Conservation (phyloP, 2,329 filamentous ascomycete species). For the Chaetomium sp. region DNA sequence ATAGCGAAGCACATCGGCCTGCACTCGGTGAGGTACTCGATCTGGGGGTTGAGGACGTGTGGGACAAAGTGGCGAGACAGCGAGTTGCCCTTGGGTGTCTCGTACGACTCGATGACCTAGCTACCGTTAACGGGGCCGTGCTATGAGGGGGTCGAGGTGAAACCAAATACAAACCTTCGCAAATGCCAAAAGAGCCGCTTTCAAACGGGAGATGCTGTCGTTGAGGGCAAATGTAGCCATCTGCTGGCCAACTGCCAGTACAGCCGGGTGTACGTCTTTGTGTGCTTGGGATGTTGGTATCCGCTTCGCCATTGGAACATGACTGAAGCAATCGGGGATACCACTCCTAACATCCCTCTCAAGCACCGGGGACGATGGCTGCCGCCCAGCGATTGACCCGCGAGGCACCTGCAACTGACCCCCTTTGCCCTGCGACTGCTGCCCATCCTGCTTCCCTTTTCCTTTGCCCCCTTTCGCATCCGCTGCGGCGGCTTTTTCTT, state of each 20-base stretch:
- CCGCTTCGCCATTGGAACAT: slow-evolving; percentile 70
- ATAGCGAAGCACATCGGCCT: slow-evolving; percentile 96
- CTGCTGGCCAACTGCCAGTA: slow-evolving; percentile 84
- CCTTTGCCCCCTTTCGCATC: slow-evolving; percentile 52
- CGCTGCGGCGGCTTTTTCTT: slow-evolving; percentile 38
- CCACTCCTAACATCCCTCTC: slow-evolving; percentile 64
- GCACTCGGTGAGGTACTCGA: slow-evolving; percentile 90
- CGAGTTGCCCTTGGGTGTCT: slow-evolving; percentile 80
- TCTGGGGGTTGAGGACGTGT: slow-evolving; percentile 89
- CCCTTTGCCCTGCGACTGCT: slow-evolving; percentile 37
- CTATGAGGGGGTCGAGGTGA: fast-evolving
- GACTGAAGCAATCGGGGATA: slow-evolving; percentile 74
- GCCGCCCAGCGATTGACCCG: slow-evolving; percentile 40
- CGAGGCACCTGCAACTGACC: slow-evolving; percentile 40
- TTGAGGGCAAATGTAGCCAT: slow-evolving; percentile 87
- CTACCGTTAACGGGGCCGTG: slow-evolving; percentile 16
- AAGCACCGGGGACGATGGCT: slow-evolving; percentile 46
- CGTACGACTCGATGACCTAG: slow-evolving; percentile 89
- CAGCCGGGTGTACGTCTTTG: slow-evolving; percentile 81
- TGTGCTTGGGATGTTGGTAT: slow-evolving; percentile 61
- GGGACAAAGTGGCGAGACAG: slow-evolving; percentile 89
- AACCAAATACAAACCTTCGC: slow-evolving; percentile 65
- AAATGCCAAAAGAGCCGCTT: slow-evolving; percentile 86
- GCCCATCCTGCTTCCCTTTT: slow-evolving; percentile 51
- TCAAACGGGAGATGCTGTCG: slow-evolving; percentile 84